Evolutionary conservation across 805 yeast genomes (phyloP), one percentile per base, ranked within the genome.

Genomic region (Blastobotrys peoriensis): DNA sequence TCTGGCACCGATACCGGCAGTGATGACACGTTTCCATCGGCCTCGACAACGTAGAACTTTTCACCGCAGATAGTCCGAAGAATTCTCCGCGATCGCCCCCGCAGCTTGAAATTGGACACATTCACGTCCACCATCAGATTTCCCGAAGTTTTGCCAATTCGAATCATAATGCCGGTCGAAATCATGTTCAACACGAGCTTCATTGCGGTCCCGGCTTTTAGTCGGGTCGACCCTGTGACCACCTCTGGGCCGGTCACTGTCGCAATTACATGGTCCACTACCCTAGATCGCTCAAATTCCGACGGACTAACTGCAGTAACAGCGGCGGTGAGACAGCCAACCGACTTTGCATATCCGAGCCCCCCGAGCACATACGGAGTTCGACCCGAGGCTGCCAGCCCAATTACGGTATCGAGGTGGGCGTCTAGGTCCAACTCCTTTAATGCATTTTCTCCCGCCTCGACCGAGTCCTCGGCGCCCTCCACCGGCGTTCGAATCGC

Each of bases 311-410:
- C 56, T 30, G 57, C 52, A 9, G 50, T 46, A 5, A 56, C 35
- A 13, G 57, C 60, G 1, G 51, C 41, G n/a, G 61, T 57, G 16
- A 43, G 33, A 36, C 56, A 55, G 3, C 62, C 62, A 3, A 48
- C 15, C 13, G 33, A 34, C 38, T 50, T 49, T 10, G 55, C 59
- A 40, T 53, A 56, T 9, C 41, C 38, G 34, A 58, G 20, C 8
- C 52, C 60, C 4, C 56, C 53, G 10, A 56, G 33, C 15, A 56
- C 61, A 47, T 56, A 58, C 6, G 62, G 62, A 8, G 62, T 58
- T 44, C 62, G 43, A 5, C 62, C 62, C 4, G 62, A 58, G 9
- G 61, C 48, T 2, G 62, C 61, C 36, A 58, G 56, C 3, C 61
- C 62, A 20, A 58, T 33, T 4, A 58, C 50, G 10, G 52, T 48